phyloP scores from a whole-genome alignment of 352 stramenopile genomes.

The Globisporangium echinulatum region DNA sequence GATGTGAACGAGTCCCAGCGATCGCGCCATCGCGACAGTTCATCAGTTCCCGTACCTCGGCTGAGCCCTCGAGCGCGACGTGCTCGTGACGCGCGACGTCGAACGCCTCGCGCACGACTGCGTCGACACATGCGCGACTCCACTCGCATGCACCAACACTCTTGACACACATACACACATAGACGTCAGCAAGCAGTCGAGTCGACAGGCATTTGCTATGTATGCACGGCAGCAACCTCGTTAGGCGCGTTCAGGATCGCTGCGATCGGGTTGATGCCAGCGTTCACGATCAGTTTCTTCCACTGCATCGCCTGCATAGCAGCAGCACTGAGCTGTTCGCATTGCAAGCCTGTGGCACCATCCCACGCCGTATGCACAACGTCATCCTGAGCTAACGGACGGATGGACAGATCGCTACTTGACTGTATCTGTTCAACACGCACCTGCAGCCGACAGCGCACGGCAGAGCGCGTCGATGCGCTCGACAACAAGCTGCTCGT shows the following conservation, averaged over 20 bases:
- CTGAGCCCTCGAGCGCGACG: slow-evolving; percentile 32
- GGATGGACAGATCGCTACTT: too few relatives aligned
- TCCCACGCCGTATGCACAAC: not conserved
- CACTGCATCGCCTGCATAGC: slow-evolving; percentile 65
- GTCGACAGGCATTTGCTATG: not conserved
- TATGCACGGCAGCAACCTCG: slow-evolving; percentile 13
- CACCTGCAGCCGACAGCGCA: slow-evolving; percentile 36
- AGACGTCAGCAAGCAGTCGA: too few relatives aligned
- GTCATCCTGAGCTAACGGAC: not conserved
- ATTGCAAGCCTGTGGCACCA: slow-evolving; percentile 29
- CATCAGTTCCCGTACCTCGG: slow-evolving; percentile 19
- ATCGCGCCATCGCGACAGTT: too few relatives aligned
- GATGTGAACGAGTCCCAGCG: too few relatives aligned
- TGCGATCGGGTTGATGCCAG: slow-evolving; percentile 68
- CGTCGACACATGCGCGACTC: slow-evolving; percentile 34
- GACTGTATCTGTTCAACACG: not conserved
- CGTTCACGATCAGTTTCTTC: slow-evolving; percentile 79
- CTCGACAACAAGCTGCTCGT: slow-evolving; percentile 3
- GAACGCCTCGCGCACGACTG: slow-evolving; percentile 52
- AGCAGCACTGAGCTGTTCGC: slow-evolving; percentile 25
- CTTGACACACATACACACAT: slow-evolving; percentile 12
- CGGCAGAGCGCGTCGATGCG: slow-evolving; percentile 25
- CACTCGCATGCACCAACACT: slow-evolving; percentile 34
- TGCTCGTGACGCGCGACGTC: slow-evolving; percentile 38
- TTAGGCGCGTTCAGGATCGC: slow-evolving; percentile 57